Conservation (phyloP, 495 filamentous ascomycete species). For the Neurospora tetrasperma region DNA sequence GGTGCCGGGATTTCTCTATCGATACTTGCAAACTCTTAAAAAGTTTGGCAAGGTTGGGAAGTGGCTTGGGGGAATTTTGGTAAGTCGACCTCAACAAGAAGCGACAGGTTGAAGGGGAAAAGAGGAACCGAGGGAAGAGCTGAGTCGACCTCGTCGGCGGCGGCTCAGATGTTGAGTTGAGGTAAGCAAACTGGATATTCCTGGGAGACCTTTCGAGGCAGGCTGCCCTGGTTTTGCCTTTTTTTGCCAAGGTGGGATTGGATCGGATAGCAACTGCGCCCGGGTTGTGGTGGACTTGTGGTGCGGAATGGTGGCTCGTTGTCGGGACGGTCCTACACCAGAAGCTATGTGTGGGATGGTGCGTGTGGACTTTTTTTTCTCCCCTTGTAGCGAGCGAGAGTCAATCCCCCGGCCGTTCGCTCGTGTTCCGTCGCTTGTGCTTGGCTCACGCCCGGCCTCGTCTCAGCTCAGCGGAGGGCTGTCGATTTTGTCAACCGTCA, state of each 20-base stretch:
- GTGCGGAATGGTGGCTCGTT: neutral
- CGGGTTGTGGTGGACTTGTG: neutral
- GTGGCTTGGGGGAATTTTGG: neutral
- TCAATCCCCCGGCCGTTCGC: neutral
- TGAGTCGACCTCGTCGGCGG: neutral
- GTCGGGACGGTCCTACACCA: neutral
- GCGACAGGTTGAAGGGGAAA: neutral
- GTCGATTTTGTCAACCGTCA: slow-evolving; percentile 1
- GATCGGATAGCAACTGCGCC: neutral
- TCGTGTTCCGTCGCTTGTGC: neutral
- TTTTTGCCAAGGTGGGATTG: neutral
- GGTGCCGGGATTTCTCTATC: neutral
- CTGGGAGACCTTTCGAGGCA: neutral
- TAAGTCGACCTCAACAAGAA: neutral
- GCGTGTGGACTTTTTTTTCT: neutral
- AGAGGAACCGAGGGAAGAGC: neutral
- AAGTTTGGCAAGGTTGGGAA: neutral
- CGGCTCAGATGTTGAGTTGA: neutral
- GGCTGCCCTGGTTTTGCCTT: neutral
- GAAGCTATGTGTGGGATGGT: neutral
- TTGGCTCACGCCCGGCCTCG: neutral
- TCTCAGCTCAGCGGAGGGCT: neutral
- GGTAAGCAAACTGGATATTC: neutral
- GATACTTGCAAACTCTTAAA: neutral
- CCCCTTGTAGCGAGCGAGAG: neutral